Conservation (phyloP, 129 eudicot species). For the Pseudognaphalium luteoalbum region DNA sequence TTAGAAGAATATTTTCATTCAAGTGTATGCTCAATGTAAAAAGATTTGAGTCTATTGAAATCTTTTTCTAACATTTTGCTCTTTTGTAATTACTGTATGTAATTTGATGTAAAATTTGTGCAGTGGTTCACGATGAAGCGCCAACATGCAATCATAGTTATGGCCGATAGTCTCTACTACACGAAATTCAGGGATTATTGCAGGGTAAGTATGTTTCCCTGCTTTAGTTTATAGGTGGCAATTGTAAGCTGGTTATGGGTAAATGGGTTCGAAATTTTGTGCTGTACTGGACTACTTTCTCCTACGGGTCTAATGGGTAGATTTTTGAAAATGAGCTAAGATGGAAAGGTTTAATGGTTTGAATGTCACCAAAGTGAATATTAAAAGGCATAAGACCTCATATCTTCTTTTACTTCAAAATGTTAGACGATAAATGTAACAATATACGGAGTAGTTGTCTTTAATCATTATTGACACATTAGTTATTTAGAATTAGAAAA, state of each 20-base stretch:
- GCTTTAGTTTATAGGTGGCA: background rate
- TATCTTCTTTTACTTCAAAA: background rate
- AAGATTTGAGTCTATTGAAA: background rate
- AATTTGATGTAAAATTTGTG: conserved; percentile 17
- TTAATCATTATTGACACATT: background rate
- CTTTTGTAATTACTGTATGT: background rate
- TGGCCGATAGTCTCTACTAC: conserved; percentile 79
- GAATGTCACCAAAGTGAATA: background rate
- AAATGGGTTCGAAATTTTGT: background rate
- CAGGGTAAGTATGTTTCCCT: conserved; percentile 43
- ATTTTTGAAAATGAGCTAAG: background rate
- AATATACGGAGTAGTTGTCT: background rate
- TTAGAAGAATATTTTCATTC: too few relatives aligned
- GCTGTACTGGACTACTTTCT: background rate
- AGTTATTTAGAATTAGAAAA: background rate
- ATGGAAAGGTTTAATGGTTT: background rate
- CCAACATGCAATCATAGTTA: conserved; percentile 67
- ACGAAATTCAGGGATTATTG: conserved; percentile 63
- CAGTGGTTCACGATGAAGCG: conserved; percentile 97
- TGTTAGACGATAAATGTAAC: background rate
- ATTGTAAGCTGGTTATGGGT: background rate
- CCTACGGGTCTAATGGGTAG: background rate
- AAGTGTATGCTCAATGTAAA: background rate
- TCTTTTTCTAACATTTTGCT: background rate
- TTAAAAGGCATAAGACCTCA: background rate